Base-by-base conservation (phyloP, 495 filamentous ascomycete genomes). In the Venustampulla echinocandica region DNA sequence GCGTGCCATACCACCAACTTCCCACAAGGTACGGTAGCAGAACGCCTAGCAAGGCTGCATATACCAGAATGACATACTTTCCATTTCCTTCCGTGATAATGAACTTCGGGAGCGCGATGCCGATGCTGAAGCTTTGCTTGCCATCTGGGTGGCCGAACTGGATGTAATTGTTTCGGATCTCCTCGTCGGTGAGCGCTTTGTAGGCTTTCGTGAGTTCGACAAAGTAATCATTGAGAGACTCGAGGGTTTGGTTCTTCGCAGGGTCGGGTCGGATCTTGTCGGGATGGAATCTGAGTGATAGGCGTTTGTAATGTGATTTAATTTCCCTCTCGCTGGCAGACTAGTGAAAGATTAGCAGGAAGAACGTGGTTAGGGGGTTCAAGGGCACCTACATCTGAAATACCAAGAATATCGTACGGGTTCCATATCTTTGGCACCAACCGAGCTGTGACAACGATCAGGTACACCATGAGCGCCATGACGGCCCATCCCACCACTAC, bases 1-100 rank as follows among this genome's bases (percentile, higher is more conserved):
- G 87, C 5, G 87, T 94, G 43, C 92, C 92, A 62, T 97, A 98
- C 92, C 92, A 98, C 92, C 92, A 98, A 25, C 82, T 84, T 20
- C 92, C 92, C 28, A 97, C 93, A 39, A 93, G 71, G 59, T 95
- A 98, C 10, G 92, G 92, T 35, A 98, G 66, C 33, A 95, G 66
- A 23, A 96, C 85, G 40, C 90, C 93, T 27, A 98, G 76, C 28
- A 96, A 69, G 33, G 76, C 64, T 9, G 85, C 88, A 61, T 98
- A 98, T 36, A 97, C 72, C 54, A 95, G 65, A 47, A 98, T 71
- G 36, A 96, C 86, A 59, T 95, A 97, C 70, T 96, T 97, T 30
- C 87, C 90, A 62, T 89, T 89, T 42, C 90, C 90, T 47, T 96
- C 87, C 21, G 84, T 82, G 44, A 98, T 74, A 53, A 98, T 90